Evolutionary conservation across 352 stramenopile species (phyloP).

Genomic region (Phytopythium oedochilum): DNA sequence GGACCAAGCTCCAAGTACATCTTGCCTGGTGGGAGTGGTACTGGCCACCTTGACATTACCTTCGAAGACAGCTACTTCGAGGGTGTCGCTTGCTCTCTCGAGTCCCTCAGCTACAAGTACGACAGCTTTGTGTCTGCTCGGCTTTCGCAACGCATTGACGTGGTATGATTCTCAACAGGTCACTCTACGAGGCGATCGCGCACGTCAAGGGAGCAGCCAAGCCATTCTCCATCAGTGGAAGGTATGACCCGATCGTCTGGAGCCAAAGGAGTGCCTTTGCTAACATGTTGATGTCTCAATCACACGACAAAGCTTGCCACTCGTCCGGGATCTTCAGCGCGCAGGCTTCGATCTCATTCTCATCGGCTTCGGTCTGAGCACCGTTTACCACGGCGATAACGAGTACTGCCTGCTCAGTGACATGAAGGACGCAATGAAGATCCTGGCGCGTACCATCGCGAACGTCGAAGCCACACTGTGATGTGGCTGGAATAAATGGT

Average conservation of each 20-base stretch:
- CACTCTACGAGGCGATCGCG: slow-evolving; percentile 68
- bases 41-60: slow-evolving; percentile 82
- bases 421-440: slow-evolving; percentile 85
- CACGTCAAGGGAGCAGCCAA: slow-evolving; percentile 71
- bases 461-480: slow-evolving; percentile 42
- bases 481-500: no score
- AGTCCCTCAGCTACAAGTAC: slow-evolving; percentile 79
- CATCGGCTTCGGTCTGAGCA: slow-evolving; percentile 72
- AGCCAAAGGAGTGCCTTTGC: no score
- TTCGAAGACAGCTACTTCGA: slow-evolving; percentile 75
- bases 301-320: slow-evolving; percentile 63
- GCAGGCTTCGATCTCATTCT: slow-evolving; percentile 72
- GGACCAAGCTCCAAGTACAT: slow-evolving; percentile 89
- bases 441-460: slow-evolving; percentile 78
- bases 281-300: no score
- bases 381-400: slow-evolving; percentile 91
- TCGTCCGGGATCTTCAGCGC: slow-evolving; percentile 77
- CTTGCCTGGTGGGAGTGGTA: slow-evolving; percentile 66
- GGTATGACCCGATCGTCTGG: slow-evolving; percentile 2
- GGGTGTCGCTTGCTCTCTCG: slow-evolving; percentile 87
- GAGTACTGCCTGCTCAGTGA: slow-evolving; percentile 87
- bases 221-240: slow-evolving; percentile 90
- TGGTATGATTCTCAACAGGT: slow-evolving; percentile 43
- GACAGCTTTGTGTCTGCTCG: background rate
- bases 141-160: slow-evolving; percentile 70